phyloP scores from a whole-genome alignment of 78 protist genomes.

The Anaeramoeba ignava region DNA sequence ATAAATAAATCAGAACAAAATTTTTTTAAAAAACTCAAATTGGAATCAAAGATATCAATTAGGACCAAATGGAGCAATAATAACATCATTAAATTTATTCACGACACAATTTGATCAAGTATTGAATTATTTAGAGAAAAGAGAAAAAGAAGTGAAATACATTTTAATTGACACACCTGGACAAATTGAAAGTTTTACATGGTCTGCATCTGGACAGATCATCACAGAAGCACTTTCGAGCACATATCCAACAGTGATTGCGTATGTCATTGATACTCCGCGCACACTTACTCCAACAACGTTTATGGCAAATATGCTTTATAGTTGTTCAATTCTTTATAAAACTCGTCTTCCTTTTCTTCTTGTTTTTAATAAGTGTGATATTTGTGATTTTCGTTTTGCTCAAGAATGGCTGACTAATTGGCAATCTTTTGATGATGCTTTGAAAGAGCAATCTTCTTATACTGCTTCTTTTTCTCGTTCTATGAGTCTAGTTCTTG shows the following conservation, averaged over 20 bases:
- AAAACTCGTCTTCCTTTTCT: constrained; percentile 77
- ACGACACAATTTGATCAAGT: constrained; percentile 84
- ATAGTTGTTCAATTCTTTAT: constrained; percentile 83
- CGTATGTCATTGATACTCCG: constrained; percentile 86
- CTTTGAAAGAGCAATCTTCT: neutral
- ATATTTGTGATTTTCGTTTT: constrained; percentile 27
- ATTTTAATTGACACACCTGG: constrained; percentile 89
- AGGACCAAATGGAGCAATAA: constrained; percentile 97
- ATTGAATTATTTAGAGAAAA: constrained; percentile 40
- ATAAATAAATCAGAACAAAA: too few species aligned
- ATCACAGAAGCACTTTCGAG: constrained; percentile 79
- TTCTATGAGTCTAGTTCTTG: constrained; percentile 11
- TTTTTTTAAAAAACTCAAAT: neutral
- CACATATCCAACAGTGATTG: constrained; percentile 69
- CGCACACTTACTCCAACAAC: constrained; percentile 73
- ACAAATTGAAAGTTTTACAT: constrained; percentile 92
- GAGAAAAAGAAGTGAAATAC: constrained; percentile 16
- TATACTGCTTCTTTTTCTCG: neutral
- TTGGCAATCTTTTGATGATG: neutral
- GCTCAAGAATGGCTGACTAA: constrained; percentile 11
- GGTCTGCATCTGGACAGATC: constrained; percentile 89
- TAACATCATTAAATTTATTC: constrained; percentile 87
- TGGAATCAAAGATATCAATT: constrained; percentile 32
- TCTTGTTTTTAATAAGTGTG: constrained; percentile 80
- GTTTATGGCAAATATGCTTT: constrained; percentile 94